These are phyloP conservation scores for Ophiobolus disseminans DNA, from an alignment of 2,329 filamentous ascomycete genomes.

Conservation along the genomic window DNA sequence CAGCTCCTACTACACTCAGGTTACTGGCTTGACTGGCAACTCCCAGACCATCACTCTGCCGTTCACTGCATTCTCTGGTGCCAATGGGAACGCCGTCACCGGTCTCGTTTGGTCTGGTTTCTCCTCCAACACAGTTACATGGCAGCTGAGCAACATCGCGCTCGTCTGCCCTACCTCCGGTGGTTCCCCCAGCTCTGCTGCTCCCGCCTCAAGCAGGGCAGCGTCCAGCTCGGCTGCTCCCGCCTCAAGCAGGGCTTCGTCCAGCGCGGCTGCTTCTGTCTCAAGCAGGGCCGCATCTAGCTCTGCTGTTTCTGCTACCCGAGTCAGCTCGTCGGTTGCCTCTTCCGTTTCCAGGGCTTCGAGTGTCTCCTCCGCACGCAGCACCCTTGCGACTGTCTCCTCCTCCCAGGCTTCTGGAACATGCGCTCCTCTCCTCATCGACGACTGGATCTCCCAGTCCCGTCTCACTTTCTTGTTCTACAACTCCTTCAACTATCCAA, in stretches of 20 bases:
- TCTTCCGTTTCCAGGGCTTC: background rate
- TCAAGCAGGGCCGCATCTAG: too few relatives aligned
- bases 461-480: slow-evolving; percentile 67
- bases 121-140: slow-evolving; percentile 48
- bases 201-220: slow-evolving; percentile 5
- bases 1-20: slow-evolving; percentile 54
- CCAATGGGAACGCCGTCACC: slow-evolving; percentile 59
- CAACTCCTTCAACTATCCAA: slow-evolving; percentile 63
- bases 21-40: slow-evolving; percentile 58
- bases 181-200: slow-evolving; percentile 1
- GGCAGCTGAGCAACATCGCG: slow-evolving; percentile 59
- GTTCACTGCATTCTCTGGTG: slow-evolving; percentile 57
- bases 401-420: slow-evolving; percentile 33
- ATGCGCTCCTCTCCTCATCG: slow-evolving; percentile 59
- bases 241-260: background rate
- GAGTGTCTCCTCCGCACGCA: slow-evolving; percentile 13
- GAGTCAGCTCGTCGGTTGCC: too few relatives aligned
- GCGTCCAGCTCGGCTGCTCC: background rate
- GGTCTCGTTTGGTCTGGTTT: slow-evolving; percentile 56
- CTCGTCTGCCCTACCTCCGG: slow-evolving; percentile 50
- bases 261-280: slow-evolving; percentile 7
- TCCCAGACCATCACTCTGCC: slow-evolving; percentile 61
- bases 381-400: slow-evolving; percentile 24
- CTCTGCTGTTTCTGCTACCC: slow-evolving; percentile 7
- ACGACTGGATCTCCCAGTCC: slow-evolving; percentile 69